A percentile compares a stretch with the other conserved stretches of the same genome.
phyloP scores from a whole-genome alignment of 1,139 yeast species.

The Yamadazyma sp. region DNA sequence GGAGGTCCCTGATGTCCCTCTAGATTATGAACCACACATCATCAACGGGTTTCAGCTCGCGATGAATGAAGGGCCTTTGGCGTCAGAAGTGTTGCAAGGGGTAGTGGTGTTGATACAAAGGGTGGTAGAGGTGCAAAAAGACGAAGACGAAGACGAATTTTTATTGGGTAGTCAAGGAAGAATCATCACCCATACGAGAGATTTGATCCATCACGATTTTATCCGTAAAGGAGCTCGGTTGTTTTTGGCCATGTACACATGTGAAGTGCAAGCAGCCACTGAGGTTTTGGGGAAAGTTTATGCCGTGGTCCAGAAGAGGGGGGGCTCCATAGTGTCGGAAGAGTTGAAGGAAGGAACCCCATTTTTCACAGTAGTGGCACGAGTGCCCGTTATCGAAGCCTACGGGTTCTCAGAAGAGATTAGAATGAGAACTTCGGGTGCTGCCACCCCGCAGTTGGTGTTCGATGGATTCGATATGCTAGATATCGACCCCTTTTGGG shows the following conservation, averaged over 20 bases:
- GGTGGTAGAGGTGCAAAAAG: conserved; percentile 23
- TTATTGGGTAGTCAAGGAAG: conserved; percentile 59
- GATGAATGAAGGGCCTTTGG: conserved; percentile 80
- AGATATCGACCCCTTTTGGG: conserved; percentile 98
- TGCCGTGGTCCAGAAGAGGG: conserved; percentile 86
- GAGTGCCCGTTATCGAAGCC: conserved; percentile 92
- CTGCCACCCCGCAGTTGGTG: conserved; percentile 93
- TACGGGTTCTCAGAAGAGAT: conserved; percentile 96
- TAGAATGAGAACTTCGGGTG: conserved; percentile 90
- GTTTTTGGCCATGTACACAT: conserved; percentile 87
- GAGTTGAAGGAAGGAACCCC: conserved; percentile 99
- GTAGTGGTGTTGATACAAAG: conserved; percentile 53
- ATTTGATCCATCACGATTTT: conserved; percentile 67
- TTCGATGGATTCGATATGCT: conserved; percentile 85
- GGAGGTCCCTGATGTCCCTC: conserved; percentile 21
- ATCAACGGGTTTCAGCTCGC: conserved; percentile 86
- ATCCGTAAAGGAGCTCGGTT: conserved; percentile 84
- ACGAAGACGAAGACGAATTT: conserved; percentile 28
- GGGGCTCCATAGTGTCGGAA: conserved; percentile 83
- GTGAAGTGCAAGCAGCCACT: conserved; percentile 93
- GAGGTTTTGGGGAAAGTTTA: conserved; percentile 95
- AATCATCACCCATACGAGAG: conserved; percentile 71
- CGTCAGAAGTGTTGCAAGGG: conserved; percentile 88
- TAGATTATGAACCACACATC: conserved; percentile 64
- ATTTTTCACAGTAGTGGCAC: conserved; percentile 82